Base-by-base conservation (phyloP, 371 early-diverging fungal species). In the Saksenaea oblongispora region DNA sequence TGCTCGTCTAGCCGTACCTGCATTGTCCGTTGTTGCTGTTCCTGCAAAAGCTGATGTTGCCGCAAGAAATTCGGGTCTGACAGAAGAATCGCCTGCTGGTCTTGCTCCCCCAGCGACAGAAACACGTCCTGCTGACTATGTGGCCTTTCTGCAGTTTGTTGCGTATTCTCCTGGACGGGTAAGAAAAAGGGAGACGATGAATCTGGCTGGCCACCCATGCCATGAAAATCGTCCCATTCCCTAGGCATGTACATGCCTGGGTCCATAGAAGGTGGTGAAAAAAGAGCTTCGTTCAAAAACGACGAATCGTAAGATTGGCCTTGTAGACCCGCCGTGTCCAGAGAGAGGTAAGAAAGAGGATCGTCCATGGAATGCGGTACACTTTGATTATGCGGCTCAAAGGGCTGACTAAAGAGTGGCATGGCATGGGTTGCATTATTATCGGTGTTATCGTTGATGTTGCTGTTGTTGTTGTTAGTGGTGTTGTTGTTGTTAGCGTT, bases 31-130 rank as follows among this genome's bases (percentile, higher is more conserved):
- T 69, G 58, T 47, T 31, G 31, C 28, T 65, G 65, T 35, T 72
- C 72, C 53, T 72, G 72, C 35, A 67, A 31, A 22, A 67, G 59
- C 36, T 72, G 72, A 26, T 72, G 72, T 26, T 72, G 72, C 34
- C 62, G 61, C 26, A 68, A 13, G 60, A 72, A 72, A 14, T 62
- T 65, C 3, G 72, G 72, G 36, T 72, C 72, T 13, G 67, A 67
- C 47, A 72, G 35, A 36, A 72, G 56, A 59, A 72, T 72, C 10
- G 65, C 72, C 44, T 72, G 72, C 17, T 72, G 64, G 7, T 59
- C 64, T 42, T 60, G 64, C 7, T 69, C 69, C 5, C 34, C 41
- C 10, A 69, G 54, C 1, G 61, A 39, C 27, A 54, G n/a, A n/a
- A 68, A 41, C 18, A 60, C 22, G 31, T 61, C 41, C 42, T 60